Evolutionary conservation across 306 rosid genomes (phyloP).

Genomic region (Lathyrus oleraceus): DNA sequence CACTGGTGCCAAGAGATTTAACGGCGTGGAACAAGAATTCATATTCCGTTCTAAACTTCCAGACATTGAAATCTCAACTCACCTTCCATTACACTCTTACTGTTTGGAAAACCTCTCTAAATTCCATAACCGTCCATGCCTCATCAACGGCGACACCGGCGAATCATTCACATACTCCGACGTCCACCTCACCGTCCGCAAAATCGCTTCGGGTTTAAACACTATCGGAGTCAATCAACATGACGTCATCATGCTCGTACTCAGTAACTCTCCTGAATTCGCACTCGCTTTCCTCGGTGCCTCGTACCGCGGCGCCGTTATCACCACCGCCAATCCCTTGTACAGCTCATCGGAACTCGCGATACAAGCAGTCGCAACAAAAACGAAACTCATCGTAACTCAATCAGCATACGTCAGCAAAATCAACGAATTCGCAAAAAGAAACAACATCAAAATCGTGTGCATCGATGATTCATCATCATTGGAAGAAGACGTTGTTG

Average conservation of each 20-base stretch:
- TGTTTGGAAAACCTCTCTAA: conserved; percentile 63
- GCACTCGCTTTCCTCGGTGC: conserved; percentile 72
- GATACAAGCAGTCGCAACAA: conserved; percentile 56
- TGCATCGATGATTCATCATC: conserved; percentile 44
- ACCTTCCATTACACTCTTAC: conserved; percentile 78
- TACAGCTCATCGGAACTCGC: conserved; percentile 60
- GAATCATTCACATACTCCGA: conserved; percentile 46
- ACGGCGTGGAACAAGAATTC: conserved; percentile 22
- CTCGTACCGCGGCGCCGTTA: conserved; percentile 53
- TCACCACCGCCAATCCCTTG: conserved; percentile 74
- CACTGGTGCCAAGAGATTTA: no score
- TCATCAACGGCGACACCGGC: conserved; percentile 65
- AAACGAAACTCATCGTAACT: conserved; percentile 52
- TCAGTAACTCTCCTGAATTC: conserved; percentile 75
- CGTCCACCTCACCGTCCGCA: no score
- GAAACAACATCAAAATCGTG: no score
- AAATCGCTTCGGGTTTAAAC: conserved; percentile 59
- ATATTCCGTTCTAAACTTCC: no score
- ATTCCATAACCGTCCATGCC: conserved; percentile 58
- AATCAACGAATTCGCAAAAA: no score
- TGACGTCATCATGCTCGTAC: conserved; percentile 81
- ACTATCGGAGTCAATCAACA: conserved; percentile 51
- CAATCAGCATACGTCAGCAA: conserved; percentile 49
- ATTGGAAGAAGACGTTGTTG: neutral
- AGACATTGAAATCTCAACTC: conserved; percentile 67